Evolutionary conservation across 2,329 filamentous ascomycete species (phyloP).

Genomic region (Phaeophleospora eucalypticola): DNA sequence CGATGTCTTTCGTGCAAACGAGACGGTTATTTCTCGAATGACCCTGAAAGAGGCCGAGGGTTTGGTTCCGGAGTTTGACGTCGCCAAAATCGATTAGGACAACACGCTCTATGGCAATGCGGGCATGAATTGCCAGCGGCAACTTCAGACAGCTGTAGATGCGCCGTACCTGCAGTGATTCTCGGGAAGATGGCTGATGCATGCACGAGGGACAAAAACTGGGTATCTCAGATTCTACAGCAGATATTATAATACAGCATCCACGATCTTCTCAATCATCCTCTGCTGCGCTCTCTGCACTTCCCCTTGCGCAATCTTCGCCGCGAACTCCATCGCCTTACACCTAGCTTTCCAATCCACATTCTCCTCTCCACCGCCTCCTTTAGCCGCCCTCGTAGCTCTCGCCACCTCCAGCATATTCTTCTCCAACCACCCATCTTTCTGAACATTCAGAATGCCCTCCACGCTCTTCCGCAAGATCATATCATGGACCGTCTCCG

Average conservation of each 20-base stretch:
- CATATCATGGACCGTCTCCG: slow-evolving; percentile 21
- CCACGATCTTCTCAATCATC: slow-evolving; percentile 30
- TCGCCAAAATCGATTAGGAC: too few relatives aligned
- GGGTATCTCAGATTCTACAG: background rate
- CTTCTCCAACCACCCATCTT: slow-evolving; percentile 18
- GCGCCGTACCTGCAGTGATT: background rate
- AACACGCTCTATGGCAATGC: too few relatives aligned
- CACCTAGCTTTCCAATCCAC: slow-evolving; percentile 32
- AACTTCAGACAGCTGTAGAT: too few relatives aligned
- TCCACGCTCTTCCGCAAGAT: slow-evolving; percentile 20
- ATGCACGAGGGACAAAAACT: background rate
- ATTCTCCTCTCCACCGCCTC: slow-evolving; percentile 16
- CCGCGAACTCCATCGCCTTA: slow-evolving; percentile 30
- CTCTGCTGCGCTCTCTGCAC: slow-evolving; percentile 29
- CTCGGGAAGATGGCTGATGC: background rate
- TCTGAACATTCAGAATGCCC: slow-evolving; percentile 12
- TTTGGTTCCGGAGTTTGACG: too few relatives aligned
- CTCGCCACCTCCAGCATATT: slow-evolving; percentile 21
- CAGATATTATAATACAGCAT: slow-evolving; percentile 12
- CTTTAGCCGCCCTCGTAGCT: slow-evolving; percentile 5
- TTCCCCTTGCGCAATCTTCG: slow-evolving; percentile 31
- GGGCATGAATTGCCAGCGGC: too few relatives aligned
- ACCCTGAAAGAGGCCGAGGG: too few relatives aligned
- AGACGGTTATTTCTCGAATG: too few relatives aligned
- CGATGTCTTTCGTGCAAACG: too few relatives aligned